Evolutionary conservation across 2,329 filamentous ascomycete genomes (phyloP), one percentile per base, ranked within the genome.

Genomic region (Ophiostoma ips): DNA sequence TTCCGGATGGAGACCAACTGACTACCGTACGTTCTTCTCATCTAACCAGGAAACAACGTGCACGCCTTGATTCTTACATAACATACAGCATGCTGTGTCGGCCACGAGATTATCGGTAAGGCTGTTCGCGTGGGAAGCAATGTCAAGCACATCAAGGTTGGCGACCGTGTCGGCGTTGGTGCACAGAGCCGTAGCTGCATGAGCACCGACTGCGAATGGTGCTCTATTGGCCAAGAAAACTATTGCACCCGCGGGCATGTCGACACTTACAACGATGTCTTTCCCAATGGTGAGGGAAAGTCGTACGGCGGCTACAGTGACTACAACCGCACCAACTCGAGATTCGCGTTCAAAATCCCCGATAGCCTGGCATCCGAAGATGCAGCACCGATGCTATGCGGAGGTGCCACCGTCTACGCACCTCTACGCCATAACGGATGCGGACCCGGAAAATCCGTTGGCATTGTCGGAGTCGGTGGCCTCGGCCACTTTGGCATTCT

Each of bases 101-200:
- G 79, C 49, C 79, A 83, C 61, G 79, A 83, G 58, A 82, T 83
- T 41, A 71, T 83, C 54, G 79, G 79, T 41, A 72, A 66, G 9
- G 74, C 71, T 8, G 70, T 75, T 21, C 71, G 73, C 28, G 67
- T 80, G 34, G 78, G 77, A 33, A 64, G 64, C 21, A 59, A 70
- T 44, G 70, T 69, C 12, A 65, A 63, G 18, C 58, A 61, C 31
- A 37, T 84, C 62, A 47, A 49, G 46, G 46, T 54, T 5, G 56
- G 56, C 46, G 56, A 57, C 52, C 50, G 52, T 8, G 56, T 57
- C 34, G 56, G 56, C 13, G 56, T 57, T 0, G 56, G 56, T 12
- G 53, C 56, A 1, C 55, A 57, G 46, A 46, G 34, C 10, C 45
- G 48, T 19, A 49, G 46, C 36, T 56, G 55, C 44, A 19, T 54